Evolutionary conservation across 139 green algal genomes (phyloP), one percentile per base, ranked within the genome.

Genomic region (Micractinium conductrix): DNA sequence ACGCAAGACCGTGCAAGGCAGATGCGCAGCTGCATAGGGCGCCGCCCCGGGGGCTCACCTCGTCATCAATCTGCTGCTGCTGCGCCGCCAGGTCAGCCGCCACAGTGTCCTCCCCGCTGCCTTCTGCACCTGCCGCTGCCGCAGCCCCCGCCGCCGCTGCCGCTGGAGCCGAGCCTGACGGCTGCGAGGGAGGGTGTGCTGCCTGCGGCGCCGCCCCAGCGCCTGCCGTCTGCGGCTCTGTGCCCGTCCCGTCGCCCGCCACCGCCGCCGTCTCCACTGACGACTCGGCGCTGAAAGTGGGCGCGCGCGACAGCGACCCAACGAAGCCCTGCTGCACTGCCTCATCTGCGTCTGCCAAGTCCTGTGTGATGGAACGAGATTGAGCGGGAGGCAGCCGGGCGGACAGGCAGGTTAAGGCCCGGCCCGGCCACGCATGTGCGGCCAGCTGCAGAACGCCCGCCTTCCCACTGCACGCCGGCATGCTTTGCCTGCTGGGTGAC

Each of bases 271-370:
- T 9, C 21, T 53, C 28, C 0, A 22, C 17, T n/a, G n/a, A n/a
- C n/a, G n/a, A n/a, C 2, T 68, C 33, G 22, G 21, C n/a, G 6
- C 28, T 42, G 30, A 44, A 40, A 30, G 69, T 79, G 44, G 43
- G 42, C 4, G 6, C 63, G 24, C 86, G 53, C 2, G 81, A 85
- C 37, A 89, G 68, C 17, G 76, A 86, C 45, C 86, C 86, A 5
- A 72, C 30, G 37, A 78, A 89, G 38, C 86, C 86, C 22, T 73
- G 55, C 14, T 58, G 42, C 28, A 90, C 19, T 21, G 78, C 86
- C 0, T 43, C 62, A 10, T 78, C 40, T 2, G 86, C 86, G 5
- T 78, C 80, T n/a, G 67, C 67, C 10, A 85, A 37, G 65, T 85
- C 80, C 68, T 85, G n/a, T n/a, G n/a, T n/a, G n/a, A n/a, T n/a